Conservation (phyloP, 495 filamentous ascomycete genomes). For the Pseudomonodictys pantanalensis region DNA sequence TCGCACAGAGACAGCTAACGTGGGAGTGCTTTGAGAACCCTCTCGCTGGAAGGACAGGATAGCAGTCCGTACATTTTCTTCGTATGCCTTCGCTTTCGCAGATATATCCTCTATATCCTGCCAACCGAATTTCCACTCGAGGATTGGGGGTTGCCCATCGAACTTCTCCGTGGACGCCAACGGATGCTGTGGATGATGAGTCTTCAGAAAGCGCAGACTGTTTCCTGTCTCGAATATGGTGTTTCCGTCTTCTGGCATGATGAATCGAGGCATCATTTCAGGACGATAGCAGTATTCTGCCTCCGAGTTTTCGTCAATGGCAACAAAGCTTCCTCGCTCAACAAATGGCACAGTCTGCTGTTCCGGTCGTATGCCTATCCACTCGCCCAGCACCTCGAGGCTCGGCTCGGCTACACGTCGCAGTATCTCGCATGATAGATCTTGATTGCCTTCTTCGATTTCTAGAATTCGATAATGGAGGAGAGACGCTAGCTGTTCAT, state of each 20-base stretch:
- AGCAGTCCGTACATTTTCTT: constrained; percentile 49
- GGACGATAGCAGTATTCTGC: constrained; percentile 22
- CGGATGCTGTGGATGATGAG: constrained; percentile 74
- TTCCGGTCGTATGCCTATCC: constrained; percentile 66
- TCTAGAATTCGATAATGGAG: constrained; percentile 63
- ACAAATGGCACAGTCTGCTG: constrained; percentile 46
- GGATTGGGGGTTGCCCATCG: constrained; percentile 50
- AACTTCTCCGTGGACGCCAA: constrained; percentile 53
- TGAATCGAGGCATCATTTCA: constrained; percentile 29
- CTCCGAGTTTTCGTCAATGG: constrained; percentile 56
- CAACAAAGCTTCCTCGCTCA: constrained; percentile 18
- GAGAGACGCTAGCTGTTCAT: constrained; percentile 66
- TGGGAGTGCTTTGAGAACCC: no score
- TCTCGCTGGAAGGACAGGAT: constrained; percentile 31
- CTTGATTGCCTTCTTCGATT: constrained; percentile 59
- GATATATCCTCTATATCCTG: constrained; percentile 63
- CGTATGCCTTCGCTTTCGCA: constrained; percentile 60
- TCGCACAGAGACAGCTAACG: no score
- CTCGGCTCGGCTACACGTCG: constrained; percentile 65
- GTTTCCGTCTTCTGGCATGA: constrained; percentile 29
- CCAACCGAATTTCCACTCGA: constrained; percentile 79
- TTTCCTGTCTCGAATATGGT: constrained; percentile 65
- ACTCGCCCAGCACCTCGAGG: constrained; percentile 67
- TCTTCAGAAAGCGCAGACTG: constrained; percentile 69
- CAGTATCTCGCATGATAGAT: constrained; percentile 64